Percentiles rank a stretch among this genome's conserved stretches.
Evolutionary conservation across 192 early-diverging fungal genomes (phyloP).

Genomic region (Coemansia furcata): DNA sequence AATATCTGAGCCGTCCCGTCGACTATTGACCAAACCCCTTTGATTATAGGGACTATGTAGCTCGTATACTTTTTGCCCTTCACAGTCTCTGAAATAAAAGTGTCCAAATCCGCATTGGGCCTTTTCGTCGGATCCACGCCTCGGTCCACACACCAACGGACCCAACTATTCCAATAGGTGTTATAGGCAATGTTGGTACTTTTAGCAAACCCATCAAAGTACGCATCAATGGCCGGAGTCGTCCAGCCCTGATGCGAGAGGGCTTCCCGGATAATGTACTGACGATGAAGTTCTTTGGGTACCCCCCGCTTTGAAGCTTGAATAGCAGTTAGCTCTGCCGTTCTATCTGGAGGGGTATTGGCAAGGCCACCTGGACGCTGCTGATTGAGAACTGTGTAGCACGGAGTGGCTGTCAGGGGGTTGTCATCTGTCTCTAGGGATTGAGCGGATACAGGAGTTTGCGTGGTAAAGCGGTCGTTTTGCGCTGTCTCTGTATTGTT

Average conservation of each 20-base stretch:
- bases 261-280: not conserved
- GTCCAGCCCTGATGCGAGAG: not conserved
- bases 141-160: not conserved
- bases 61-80: not conserved
- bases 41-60: not conserved
- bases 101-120: not conserved
- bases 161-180: not conserved
- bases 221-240: not conserved
- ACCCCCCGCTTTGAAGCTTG: not conserved
- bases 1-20: not conserved
- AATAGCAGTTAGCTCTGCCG: not conserved
- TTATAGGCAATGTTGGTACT: not conserved
- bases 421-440: not conserved
- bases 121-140: not conserved
- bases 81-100: not conserved
- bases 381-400: too few relatives aligned
- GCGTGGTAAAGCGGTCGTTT: not conserved
- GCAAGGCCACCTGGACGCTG: not conserved
- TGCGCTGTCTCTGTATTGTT: not conserved
- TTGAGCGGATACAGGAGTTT: not conserved
- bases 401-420: too few relatives aligned
- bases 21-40: conserved; percentile 14
- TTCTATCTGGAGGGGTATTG: not conserved
- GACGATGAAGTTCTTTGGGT: not conserved
- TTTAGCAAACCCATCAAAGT: not conserved